Conservation (phyloP, 1,139 yeast species). For the Pichia sp. region DNA sequence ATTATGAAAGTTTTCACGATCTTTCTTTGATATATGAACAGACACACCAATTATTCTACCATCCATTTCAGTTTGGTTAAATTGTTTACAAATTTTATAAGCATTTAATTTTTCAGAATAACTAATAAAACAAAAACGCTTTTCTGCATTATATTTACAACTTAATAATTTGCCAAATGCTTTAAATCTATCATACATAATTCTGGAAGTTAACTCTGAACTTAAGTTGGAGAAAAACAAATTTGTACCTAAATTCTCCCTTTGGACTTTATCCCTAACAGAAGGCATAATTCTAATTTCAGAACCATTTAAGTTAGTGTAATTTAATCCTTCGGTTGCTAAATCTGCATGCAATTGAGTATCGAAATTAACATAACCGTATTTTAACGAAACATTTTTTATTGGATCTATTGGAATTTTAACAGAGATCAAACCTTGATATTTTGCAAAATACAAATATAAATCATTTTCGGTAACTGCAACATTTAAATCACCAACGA, state of each 20-base stretch:
- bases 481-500: slow-evolving; percentile 43
- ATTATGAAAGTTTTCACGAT: slow-evolving; percentile 19
- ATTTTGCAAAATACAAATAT: slow-evolving; percentile 32
- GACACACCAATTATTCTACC: slow-evolving; percentile 33
- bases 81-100: slow-evolving; percentile 32
- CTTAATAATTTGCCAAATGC: slow-evolving; percentile 38
- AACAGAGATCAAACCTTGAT: slow-evolving; percentile 38
- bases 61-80: slow-evolving; percentile 29
- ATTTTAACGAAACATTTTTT: slow-evolving; percentile 39
- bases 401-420: slow-evolving; percentile 39
- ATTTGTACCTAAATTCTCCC: slow-evolving; percentile 34
- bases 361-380: slow-evolving; percentile 46
- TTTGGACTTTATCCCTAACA: slow-evolving; percentile 32
- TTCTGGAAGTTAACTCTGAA: slow-evolving; percentile 33
- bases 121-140: slow-evolving; percentile 41
- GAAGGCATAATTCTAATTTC: slow-evolving; percentile 51
- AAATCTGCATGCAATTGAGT: slow-evolving; percentile 32
- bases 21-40: slow-evolving; percentile 38
- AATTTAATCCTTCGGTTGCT: slow-evolving; percentile 42
- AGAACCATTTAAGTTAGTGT: slow-evolving; percentile 33
- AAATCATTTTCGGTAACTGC: slow-evolving; percentile 36
- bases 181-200: slow-evolving; percentile 39
- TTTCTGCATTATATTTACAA: slow-evolving; percentile 38
- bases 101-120: slow-evolving; percentile 38
- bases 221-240: slow-evolving; percentile 37